Conservation (phyloP, 2,329 filamentous ascomycete species). For the Periconia macrospinosa region DNA sequence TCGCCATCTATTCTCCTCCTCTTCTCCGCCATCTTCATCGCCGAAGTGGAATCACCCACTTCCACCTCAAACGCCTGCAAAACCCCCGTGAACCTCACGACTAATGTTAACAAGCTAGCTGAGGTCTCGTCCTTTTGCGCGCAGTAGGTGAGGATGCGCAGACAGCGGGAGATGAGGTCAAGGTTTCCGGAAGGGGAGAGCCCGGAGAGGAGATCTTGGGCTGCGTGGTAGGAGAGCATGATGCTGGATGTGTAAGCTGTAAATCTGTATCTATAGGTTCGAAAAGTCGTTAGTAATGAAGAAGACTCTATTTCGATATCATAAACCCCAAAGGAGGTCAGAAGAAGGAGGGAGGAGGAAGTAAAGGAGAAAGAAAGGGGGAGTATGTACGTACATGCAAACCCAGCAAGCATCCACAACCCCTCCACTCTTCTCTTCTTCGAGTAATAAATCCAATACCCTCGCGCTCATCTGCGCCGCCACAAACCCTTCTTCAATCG, state of each 20-base stretch:
- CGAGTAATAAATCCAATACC: conserved; percentile 14
- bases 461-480: conserved; percentile 18
- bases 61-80: conserved; percentile 1
- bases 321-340: no score
- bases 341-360: no score
- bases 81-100: conserved; percentile 6
- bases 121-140: conserved; percentile 10
- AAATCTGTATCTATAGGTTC: conserved; percentile 5
- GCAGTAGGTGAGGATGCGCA: conserved; percentile 9
- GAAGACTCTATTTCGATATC: no score
- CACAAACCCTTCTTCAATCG: conserved; percentile 18
- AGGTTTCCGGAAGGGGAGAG: conserved; percentile 1
- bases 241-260: conserved; percentile 17
- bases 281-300: not conserved
- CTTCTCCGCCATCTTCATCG: not conserved
- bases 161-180: conserved; percentile 10
- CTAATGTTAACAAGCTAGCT: conserved; percentile 5
- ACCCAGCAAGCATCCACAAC: conserved; percentile 24
- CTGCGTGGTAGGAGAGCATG: conserved; percentile 16
- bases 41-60: no score
- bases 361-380: no score
- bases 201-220: conserved; percentile 14
- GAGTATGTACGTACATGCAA: conserved; percentile 13
- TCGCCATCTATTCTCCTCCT: not conserved
- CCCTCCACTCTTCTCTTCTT: conserved; percentile 4